Base-by-base conservation (phyloP, 345 rosid genomes). In the Bretschneidera sinensis region DNA sequence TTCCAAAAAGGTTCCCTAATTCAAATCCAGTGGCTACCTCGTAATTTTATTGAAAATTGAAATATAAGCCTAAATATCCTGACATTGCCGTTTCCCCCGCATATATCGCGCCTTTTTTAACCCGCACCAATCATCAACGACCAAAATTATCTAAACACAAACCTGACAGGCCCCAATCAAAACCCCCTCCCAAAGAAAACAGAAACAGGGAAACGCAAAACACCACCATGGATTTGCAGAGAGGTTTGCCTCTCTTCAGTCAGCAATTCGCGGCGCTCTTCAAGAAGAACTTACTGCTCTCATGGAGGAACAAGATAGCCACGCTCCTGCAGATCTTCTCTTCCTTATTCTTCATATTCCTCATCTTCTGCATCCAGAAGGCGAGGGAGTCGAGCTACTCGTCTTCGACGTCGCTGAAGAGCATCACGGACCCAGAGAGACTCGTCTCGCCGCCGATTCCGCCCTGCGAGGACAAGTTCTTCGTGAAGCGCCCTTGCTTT, bases 241-340 rank as follows among this genome's bases (percentile, higher is more conserved):
- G 70, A 9, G 94, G 94, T 34, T n/a, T 77, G 11, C 60, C 73
- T 10, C 76, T 89, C 51, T 73, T 85, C 51, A 61, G 33, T 56
- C 94, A 85, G 65, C 98, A 92, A 52, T 87, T 70, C 80, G 60
- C 13, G 48, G 84, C 97, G 11, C 59, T 92, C 17, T 78, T 85
- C 57, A 51, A 61, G 59, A 92, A 92, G 76, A 92, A 92, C 76
- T 73, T 89, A n/a, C 55, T 84, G 39, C 89, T 92, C 1, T 85
- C 98, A 72, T 89, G 96, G 97, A 69, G 95, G 68, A 83, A 76
- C 94, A 89, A 85, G 76, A 68, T 81, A 49, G 83, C 89, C 0
- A 67, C 84, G 10, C 69, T 79, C 25, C 61, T 86, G 23, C 89
- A 86, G 59, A 83, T 86, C 20, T 83, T 86, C 69, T 68, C 92